These are phyloP conservation scores for Flaveria floridana DNA, from an alignment of 140 eudicot genomes.

Conservation along the genomic window DNA sequence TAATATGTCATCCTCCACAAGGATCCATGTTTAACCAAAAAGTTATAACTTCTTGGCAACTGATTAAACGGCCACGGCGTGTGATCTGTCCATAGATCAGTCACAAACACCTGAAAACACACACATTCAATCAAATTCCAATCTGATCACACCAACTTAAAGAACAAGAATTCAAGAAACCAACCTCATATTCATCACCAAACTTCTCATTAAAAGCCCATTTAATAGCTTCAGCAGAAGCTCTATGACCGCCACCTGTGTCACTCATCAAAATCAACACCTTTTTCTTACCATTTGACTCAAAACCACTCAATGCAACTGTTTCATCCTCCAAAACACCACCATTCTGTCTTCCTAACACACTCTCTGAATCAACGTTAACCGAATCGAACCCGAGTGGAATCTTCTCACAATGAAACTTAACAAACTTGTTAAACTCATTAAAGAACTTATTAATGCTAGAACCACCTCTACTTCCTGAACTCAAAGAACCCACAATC, in stretches of 20 bases:
- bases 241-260: slow-evolving; percentile 97
- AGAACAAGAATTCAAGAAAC: slow-evolving; percentile 11
- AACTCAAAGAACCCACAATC: slow-evolving; percentile 51
- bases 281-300: slow-evolving; percentile 50
- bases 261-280: slow-evolving; percentile 97
- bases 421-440: slow-evolving; percentile 65
- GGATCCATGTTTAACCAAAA: slow-evolving; percentile 86
- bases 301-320: slow-evolving; percentile 44
- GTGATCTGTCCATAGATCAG: slow-evolving; percentile 95
- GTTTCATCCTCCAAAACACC: slow-evolving; percentile 55
- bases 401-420: slow-evolving; percentile 73
- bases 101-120: slow-evolving; percentile 67
- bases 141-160: background rate
- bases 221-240: slow-evolving; percentile 96
- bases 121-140: slow-evolving; percentile 15
- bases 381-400: slow-evolving; percentile 73
- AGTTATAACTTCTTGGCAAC: slow-evolving; percentile 89
- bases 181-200: slow-evolving; percentile 93
- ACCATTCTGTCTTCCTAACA: slow-evolving; percentile 51
- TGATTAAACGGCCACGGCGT: slow-evolving; percentile 99
- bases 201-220: slow-evolving; percentile 75
- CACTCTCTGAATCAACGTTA: slow-evolving; percentile 42
- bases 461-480: slow-evolving; percentile 44
- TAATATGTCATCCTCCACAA: slow-evolving; percentile 89
- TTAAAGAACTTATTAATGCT: slow-evolving; percentile 37